These are phyloP conservation scores for Priceomyces melissophilus DNA, from an alignment of 805 yeast genomes.

Conservation along the genomic window DNA sequence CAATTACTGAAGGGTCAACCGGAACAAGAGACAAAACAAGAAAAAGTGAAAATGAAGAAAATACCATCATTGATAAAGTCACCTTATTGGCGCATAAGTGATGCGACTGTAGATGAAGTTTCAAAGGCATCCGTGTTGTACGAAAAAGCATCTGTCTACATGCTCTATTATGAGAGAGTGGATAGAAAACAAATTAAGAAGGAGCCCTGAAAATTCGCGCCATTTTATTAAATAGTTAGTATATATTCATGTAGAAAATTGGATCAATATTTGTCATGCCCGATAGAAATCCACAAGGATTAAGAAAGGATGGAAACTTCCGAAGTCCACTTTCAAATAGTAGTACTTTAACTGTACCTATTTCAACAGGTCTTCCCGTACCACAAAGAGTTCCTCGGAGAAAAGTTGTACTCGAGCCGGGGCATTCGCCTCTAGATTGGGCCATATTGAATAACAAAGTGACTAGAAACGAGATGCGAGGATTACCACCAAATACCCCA, in stretches of 20 bases:
- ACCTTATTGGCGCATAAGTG: conserved; percentile 87
- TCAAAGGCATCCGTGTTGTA: conserved; percentile 53
- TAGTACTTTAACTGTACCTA: not conserved
- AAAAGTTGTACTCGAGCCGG: conserved; percentile 69
- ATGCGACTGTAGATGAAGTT: conserved; percentile 64
- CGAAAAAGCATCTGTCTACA: conserved; percentile 76
- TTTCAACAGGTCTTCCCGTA: conserved; percentile 11
- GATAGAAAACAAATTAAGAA: conserved; percentile 26
- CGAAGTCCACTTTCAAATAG: not conserved
- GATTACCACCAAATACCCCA: conserved; percentile 48
- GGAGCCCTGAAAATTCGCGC: not conserved
- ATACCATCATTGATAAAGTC: conserved; percentile 51
- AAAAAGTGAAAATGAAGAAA: conserved; percentile 44
- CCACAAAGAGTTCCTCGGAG: conserved; percentile 14
- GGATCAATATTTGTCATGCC: too few species aligned
- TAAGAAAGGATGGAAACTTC: not conserved
- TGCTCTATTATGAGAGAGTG: conserved; percentile 74
- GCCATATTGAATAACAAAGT: conserved; percentile 50
- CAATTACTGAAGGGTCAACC: conserved; percentile 9
- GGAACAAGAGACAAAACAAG: conserved; percentile 5
- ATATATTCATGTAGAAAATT: too few species aligned
- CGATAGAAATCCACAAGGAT: not conserved
- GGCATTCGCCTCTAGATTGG: conserved; percentile 88
- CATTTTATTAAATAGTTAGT: too few species aligned
- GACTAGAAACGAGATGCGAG: conserved; percentile 50